Base-by-base conservation (phyloP, 106 monocot species). In the Dioscorea zingiberensis region DNA sequence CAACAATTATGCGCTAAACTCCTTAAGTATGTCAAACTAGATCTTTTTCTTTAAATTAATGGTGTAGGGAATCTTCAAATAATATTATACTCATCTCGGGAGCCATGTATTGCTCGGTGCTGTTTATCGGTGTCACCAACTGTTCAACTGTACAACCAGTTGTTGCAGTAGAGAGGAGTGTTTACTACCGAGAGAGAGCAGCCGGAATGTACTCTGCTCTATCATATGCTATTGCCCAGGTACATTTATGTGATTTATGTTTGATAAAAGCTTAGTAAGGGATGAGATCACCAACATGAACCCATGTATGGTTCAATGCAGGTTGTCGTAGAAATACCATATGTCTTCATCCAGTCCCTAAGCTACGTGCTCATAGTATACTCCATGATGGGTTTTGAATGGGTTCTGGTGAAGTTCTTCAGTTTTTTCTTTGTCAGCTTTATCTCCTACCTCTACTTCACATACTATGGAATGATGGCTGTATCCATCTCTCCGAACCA, bases 151-250 rank as follows among this genome's bases (percentile, higher is more conserved):
- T 38, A 10, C 3, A 84, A 68, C 77, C 92, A 19, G 47, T 87
- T 47, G 59, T 87, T 21, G 71, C 71, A 23, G 44, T 77, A 18
- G 92, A 88, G 51, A 79, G 92, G 51, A 74, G 72, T 0, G 82
- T 93, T 13, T 93, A 80, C 60, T 93, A 88, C 59, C 55, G 92
- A 60, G 92, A 93, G 58, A 77, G 63, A 44, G 92, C 92, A 58
- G 92, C 92, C 6, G 87, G 92, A 47, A 82, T 92, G 92, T 87
- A 87, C 70, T 92, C 92, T 6, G 77, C 87, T 60, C 22, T 93
- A 18, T 77, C 92, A 9, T 93, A 83, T 77, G 92, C 87, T 54
- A 60, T 87, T 58, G 73, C 80, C 16, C 92, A 80, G 77, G 92
- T 93, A 82, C 18, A 17, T 58, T 22, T 9, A 38, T 38, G 38